These are phyloP conservation scores for Penicillium lividum DNA, from an alignment of 495 filamentous ascomycete species.

Conservation along the genomic window DNA sequence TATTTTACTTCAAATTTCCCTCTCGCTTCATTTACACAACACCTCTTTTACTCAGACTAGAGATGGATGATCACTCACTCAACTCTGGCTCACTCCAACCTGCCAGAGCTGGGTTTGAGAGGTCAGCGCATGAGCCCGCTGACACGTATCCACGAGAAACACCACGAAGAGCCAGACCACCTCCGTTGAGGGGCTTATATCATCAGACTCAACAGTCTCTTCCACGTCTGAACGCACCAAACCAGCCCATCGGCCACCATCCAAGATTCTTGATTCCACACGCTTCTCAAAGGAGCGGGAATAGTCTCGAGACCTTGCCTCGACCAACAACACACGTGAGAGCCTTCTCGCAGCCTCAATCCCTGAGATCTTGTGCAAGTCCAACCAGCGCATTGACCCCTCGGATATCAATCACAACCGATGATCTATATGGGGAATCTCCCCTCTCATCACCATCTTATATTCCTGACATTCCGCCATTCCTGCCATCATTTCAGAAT, in stretches of 20 bases:
- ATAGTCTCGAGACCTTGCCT: neutral
- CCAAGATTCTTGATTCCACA: neutral
- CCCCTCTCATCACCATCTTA: neutral
- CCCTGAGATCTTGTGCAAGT: neutral
- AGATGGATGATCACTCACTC: too few species aligned
- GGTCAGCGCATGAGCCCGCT: too few species aligned
- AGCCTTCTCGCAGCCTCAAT: neutral
- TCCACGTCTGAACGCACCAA: neutral
- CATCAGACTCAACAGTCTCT: neutral
- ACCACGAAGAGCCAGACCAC: neutral
- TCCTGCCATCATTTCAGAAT: neutral
- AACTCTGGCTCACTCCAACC: too few species aligned
- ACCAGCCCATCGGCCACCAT: neutral
- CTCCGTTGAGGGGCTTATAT: neutral
- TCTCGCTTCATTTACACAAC: too few species aligned
- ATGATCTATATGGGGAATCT: neutral
- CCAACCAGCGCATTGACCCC: neutral
- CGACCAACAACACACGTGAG: neutral
- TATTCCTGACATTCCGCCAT: neutral
- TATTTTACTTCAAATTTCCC: too few species aligned
- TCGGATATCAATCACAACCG: neutral
- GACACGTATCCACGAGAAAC: too few species aligned
- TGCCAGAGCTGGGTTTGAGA: too few species aligned
- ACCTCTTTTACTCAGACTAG: too few species aligned
- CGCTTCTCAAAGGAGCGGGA: neutral